Conservation (phyloP, 768 basidiomycete species). For the Tylopilus felleus region DNA sequence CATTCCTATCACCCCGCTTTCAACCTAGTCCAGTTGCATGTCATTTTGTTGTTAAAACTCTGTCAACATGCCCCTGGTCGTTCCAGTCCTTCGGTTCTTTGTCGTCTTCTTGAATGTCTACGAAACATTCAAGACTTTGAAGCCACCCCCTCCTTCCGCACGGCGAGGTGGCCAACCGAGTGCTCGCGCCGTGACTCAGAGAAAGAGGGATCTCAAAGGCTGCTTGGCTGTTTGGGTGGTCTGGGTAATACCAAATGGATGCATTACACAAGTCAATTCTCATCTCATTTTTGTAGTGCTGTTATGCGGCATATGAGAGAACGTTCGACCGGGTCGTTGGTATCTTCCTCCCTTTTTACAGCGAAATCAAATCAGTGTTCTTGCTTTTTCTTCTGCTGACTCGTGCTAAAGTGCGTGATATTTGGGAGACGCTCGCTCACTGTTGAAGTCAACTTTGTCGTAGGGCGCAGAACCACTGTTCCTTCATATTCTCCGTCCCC, state of each 20-base stretch:
- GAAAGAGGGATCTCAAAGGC: constrained; percentile 85
- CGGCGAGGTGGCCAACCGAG: constrained; percentile 57
- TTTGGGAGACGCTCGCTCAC: neutral
- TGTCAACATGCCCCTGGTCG: constrained; percentile 60
- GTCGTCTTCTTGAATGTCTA: constrained; percentile 79
- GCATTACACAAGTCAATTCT: constrained; percentile 7
- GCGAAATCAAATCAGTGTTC: constrained; percentile 71
- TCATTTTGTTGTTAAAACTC: constrained; percentile 4
- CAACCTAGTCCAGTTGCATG: constrained; percentile 6
- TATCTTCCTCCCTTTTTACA: constrained; percentile 79
- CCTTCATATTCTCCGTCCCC: constrained; percentile 74
- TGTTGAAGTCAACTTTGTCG: constrained; percentile 9
- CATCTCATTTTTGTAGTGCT: constrained; percentile 46
- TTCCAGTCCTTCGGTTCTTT: constrained; percentile 60
- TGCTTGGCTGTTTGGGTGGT: constrained; percentile 82
- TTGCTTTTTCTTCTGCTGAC: constrained; percentile 74
- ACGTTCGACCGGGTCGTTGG: constrained; percentile 60
- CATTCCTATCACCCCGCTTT: neutral
- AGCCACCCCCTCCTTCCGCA: constrained; percentile 53
- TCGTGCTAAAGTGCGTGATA: constrained; percentile 60
- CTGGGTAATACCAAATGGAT: constrained; percentile 54
- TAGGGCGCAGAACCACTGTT: constrained; percentile 87
- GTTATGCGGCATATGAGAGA: constrained; percentile 65
- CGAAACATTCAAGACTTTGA: constrained; percentile 81
- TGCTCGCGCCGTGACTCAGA: constrained; percentile 61